Evolutionary conservation across 176 grass and related monocot genomes (phyloP).

Genomic region (Avena atlantica): DNA sequence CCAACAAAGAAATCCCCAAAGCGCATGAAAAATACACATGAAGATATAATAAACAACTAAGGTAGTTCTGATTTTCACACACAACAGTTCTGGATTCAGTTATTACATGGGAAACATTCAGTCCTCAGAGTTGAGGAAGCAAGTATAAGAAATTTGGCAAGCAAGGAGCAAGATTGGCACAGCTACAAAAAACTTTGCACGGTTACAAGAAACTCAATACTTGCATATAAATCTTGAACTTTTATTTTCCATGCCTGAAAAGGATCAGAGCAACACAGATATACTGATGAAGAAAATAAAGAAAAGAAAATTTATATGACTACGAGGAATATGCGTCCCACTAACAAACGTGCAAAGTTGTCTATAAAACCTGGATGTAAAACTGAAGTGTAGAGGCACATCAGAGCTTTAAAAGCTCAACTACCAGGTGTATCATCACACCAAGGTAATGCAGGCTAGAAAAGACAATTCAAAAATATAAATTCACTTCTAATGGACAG

Average conservation of each 20-base stretch:
- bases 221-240: no score
- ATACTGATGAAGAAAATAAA: no score
- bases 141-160: no score
- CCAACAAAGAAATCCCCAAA: no score
- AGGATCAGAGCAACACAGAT: no score
- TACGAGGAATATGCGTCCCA: slow-evolving; percentile 74
- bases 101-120: background rate
- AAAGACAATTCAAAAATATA: background rate
- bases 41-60: background rate
- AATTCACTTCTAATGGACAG: background rate
- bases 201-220: no score
- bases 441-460: background rate
- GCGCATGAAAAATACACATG: background rate
- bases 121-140: no score
- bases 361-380: background rate
- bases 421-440: background rate
- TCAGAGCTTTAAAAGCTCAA: background rate
- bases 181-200: no score
- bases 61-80: background rate
- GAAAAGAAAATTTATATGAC: no score
- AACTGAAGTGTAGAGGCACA: background rate
- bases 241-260: no score
- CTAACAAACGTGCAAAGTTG: slow-evolving; percentile 43
- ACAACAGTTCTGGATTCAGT: background rate
- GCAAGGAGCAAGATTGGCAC: no score